Evolutionary conservation across 441 rosid genomes (phyloP).

Genomic region (Arabidopsis lyrata): DNA sequence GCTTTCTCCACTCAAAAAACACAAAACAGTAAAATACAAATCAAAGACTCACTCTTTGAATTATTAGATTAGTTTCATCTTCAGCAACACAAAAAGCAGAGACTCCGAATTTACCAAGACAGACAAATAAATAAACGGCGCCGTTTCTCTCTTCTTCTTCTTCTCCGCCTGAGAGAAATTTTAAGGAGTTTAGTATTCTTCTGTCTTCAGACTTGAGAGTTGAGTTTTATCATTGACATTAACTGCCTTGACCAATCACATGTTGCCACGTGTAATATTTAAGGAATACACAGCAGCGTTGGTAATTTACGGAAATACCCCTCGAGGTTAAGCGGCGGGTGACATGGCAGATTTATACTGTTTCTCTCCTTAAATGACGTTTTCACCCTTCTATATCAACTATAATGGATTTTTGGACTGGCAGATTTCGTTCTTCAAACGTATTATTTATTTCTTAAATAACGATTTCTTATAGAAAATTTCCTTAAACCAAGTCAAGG

Average conservation of each 20-base stretch:
- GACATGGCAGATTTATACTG: conserved; percentile 32
- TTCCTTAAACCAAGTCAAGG: background rate
- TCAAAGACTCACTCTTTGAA: conserved; percentile 12
- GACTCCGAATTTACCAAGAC: background rate
- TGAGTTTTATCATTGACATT: background rate
- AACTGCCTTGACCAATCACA: background rate
- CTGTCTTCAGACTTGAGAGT: background rate
- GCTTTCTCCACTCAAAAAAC: conserved; percentile 18
- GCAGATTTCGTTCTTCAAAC: background rate
- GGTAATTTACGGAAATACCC: conserved; percentile 23
- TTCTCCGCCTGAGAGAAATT: conserved; percentile 24
- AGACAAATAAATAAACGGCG: background rate
- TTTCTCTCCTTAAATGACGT: conserved; percentile 14
- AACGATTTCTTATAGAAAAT: background rate
- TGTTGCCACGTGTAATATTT: conserved; percentile 18
- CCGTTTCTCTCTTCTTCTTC: conserved; percentile 27
- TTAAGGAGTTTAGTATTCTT: background rate
- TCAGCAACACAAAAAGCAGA: background rate
- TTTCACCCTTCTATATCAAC: conserved; percentile 1
- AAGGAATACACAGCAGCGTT: background rate
- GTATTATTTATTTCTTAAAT: background rate
- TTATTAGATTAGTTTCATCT: background rate
- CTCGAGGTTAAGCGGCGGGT: conserved; percentile 35
- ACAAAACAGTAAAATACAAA: conserved; percentile 1
- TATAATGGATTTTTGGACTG: background rate